Evolutionary conservation across 495 filamentous ascomycete species (phyloP), one percentile per base, ranked within the genome.

Genomic region (Cercophora scortea): DNA sequence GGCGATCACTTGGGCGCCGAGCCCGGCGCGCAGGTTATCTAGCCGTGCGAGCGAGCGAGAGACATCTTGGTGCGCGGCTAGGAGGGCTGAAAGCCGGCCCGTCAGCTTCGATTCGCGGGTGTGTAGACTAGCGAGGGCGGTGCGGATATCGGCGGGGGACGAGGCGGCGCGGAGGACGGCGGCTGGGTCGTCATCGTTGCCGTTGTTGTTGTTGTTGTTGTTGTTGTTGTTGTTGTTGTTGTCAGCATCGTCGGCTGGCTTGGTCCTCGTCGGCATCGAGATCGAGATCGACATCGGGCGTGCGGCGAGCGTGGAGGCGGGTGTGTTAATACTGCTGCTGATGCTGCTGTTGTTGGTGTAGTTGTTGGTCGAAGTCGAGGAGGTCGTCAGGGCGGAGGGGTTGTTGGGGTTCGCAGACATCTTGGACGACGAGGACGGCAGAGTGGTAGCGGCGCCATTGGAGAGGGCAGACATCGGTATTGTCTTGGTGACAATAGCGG

Each of bases 1-100:
- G 42, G 88, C 83, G 57, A 87, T 85, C n/a, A 86, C 85, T 55
- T 96, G 94, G 12, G 89, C 81, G 50, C 90, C 90, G 32, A 97
- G 81, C 53, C 89, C 83, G 16, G 90, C 90, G 47, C 94, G 88
- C 39, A 95, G 79, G 12, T 95, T 74, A 67, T 98, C 94, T 38
- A 98, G 80, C n/a, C 91, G 84, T 32, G 82, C 79, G 50, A 98
- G 73, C 55, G 94, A 85, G 49, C 89, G 86, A 8, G 84, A 83
- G 42, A 96, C 78, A 61, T 93, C 88, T 47, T 87, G 83, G 63
- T 96, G 90, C 0, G 86, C 87, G 49, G 82, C 77, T 19, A 95
- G 70, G 39, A 95, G 79, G 32, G 77, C 71, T 62, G 88, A 77
- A n/a, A 98, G 83, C 18, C 83, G 83, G 44, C 74, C 70, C 3